Evolutionary conservation across 345 rosid species (phyloP).

Genomic region (Isatis tinctoria): DNA sequence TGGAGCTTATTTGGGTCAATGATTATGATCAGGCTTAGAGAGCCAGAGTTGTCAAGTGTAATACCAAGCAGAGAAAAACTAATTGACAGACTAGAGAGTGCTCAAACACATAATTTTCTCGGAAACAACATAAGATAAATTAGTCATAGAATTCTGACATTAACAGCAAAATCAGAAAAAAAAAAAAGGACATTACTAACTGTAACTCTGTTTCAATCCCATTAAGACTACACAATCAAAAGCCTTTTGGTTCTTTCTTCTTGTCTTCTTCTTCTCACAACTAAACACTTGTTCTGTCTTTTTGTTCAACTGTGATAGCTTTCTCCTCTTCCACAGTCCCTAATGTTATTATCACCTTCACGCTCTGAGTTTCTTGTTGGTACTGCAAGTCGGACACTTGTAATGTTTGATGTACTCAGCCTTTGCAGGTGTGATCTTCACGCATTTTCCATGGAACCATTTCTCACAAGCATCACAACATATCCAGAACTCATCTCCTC

Average conservation of each 20-base stretch:
- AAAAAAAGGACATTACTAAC: conserved; percentile 9
- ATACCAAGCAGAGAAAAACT: background rate
- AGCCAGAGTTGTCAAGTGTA: background rate
- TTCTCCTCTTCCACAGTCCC: conserved; percentile 20
- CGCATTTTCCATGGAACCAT: conserved; percentile 39
- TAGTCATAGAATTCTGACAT: conserved; percentile 21
- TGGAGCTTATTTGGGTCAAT: too few species aligned
- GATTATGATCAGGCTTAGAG: background rate
- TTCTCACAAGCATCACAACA: conserved; percentile 34
- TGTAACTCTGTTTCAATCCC: conserved; percentile 23
- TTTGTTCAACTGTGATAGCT: conserved; percentile 21
- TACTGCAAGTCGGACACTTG: conserved; percentile 35
- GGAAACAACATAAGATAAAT: conserved; percentile 23
- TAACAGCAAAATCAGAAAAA: conserved; percentile 1
- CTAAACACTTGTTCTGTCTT: conserved; percentile 17
- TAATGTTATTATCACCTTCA: conserved; percentile 25
- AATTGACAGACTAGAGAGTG: conserved; percentile 15
- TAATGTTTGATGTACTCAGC: conserved; percentile 37
- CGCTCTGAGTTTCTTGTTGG: conserved; percentile 28
- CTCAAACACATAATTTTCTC: conserved; percentile 13
- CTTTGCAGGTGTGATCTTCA: conserved; percentile 36
- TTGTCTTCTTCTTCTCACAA: conserved; percentile 15
- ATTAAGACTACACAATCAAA: conserved; percentile 27
- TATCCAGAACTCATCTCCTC: conserved; percentile 38
- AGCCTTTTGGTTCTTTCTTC: background rate